Evolutionary conservation across 1,284 basidiomycete genomes (phyloP), one percentile per base, ranked within the genome.

Genomic region (Bjerkandera adusta): DNA sequence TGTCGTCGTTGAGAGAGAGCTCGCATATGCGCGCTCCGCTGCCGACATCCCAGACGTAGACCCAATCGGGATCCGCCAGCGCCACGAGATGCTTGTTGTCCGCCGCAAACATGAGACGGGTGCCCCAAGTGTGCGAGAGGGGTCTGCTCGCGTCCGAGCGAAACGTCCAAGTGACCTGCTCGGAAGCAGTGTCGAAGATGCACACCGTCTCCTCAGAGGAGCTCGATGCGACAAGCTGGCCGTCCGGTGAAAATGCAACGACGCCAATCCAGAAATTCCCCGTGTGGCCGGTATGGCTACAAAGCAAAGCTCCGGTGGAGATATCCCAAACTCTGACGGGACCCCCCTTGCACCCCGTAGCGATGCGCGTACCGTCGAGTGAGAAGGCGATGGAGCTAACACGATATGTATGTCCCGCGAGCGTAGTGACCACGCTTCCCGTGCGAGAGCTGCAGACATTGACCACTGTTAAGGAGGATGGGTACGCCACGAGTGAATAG

Each of bases 201-300:
- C 49, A 46, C 11, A 55, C 48, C 3, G 46, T 27, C 3, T 44
- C 39, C 26, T 53, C 53, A 8, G 29, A 40, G 5, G 55, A 52
- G 15, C 56, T 56, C 10, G 56, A 49, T 11, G 42, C 51, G 26
- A 58, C 48, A 20, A 45, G 16, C 13, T 43, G 8, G n/a, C 51
- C 53, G 36, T 57, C 53, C 3, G 55, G 55, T 3, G 56, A 58
- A 48, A 52, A 55, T 8, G 40, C 36, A 13, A 40, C 49, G 5
- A 40, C 24, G 48, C n/a, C n/a, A n/a, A n/a, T n/a, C n/a, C 51
- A 53, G 7, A 55, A 47, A 11, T 43, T 25, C 11, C 46, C 54
- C 5, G 43, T 26, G 46, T 50, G 51, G 41, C 53, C 54, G 45
- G 56, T 32, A 60, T 66, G 5, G 73, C 59, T 0, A 57, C 50